Evolutionary conservation across 192 early-diverging fungal genomes (phyloP).

Genomic region (Coemansia sp.): DNA sequence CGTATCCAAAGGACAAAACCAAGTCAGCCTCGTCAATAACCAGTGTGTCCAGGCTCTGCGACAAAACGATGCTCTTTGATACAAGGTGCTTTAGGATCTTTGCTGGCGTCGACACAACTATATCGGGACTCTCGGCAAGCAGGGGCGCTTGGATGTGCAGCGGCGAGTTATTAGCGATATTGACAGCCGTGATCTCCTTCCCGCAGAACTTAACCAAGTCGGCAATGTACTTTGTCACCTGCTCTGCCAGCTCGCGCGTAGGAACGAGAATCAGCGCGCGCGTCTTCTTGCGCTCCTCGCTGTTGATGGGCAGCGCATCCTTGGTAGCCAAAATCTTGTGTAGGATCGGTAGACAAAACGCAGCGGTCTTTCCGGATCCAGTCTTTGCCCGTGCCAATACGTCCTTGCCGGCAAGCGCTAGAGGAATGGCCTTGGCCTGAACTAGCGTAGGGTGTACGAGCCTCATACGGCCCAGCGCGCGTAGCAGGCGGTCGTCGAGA

Average conservation of each 20-base stretch:
- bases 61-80: conserved; percentile 58
- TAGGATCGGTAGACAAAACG: conserved; percentile 88
- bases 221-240: conserved; percentile 78
- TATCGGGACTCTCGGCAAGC: conserved; percentile 81
- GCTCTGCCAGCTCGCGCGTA: conserved; percentile 93
- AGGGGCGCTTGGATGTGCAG: conserved; percentile 64
- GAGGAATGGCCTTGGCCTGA: conserved; percentile 86
- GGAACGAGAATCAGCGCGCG: conserved; percentile 87
- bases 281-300: conserved; percentile 28
- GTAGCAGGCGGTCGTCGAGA: conserved; percentile 85
- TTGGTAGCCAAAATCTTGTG: conserved; percentile 87
- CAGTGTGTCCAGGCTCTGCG: conserved; percentile 71
- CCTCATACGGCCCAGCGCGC: conserved; percentile 83
- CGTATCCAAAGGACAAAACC: conserved; percentile 91
- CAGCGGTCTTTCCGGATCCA: conserved; percentile 96
- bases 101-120: conserved; percentile 88
- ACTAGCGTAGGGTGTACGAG: conserved; percentile 87
- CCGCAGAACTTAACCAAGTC: conserved; percentile 77
- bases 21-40: conserved; percentile 98
- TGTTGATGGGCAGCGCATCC: conserved; percentile 52
- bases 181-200: conserved; percentile 27
- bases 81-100: conserved; percentile 78
- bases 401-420: conserved; percentile 91
- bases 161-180: conserved; percentile 37
- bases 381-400: conserved; percentile 92